Evolutionary conservation across 1,284 basidiomycete species (phyloP), one percentile per base, ranked within the genome.

Genomic region (Exobasidium rhododendri): DNA sequence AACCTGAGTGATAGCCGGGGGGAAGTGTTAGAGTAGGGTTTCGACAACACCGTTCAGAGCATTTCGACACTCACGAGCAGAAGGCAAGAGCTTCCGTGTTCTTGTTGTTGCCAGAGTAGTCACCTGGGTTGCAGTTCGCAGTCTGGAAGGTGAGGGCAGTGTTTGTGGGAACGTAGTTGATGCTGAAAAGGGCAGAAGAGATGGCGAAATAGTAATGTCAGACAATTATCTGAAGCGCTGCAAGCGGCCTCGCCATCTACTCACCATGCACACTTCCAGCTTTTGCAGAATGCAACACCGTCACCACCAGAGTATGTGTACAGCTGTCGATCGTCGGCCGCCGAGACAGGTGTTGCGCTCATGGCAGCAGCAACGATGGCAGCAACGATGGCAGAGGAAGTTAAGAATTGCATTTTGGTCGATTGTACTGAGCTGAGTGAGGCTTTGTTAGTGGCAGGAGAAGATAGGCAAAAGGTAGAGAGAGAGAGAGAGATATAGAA

Each of bases 161-260:
- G 40, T 57, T 28, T n/a, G 52, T 57, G 22, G 56, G 56, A 20
- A 56, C 56, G 43, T 57, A 57, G 22, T 57, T 55, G 53, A 55
- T 55, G 29, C 47, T 24, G 47, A n/a, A n/a, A n/a, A n/a, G n/a
- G n/a, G 47, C n/a, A n/a, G 22, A 50, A 10, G 7, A 40, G 17
- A 10, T 40, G 35, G 17, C 10, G 35, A 17, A 40, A 40, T 40
- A 40, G 35, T 40, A 10, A 7, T 10, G 35, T 40, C 35, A 10
- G 7, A 10, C 35, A 40, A 40, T 17, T 40, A 7, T 40, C 7
- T 40, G 17, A n/a, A n/a, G n/a, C n/a, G n/a, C n/a, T n/a, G n/a
- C n/a, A 40, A 10, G 35, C 35, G 17, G 35, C 17, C 35, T 17
- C 35, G 7, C 35, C 35, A 40, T 40, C 7, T 40, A 40, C 35